Percentiles rank a stretch among this genome's conserved stretches.
Evolutionary conservation across 1,139 yeast genomes (phyloP).

Genomic region (Taiozyma sp.): DNA sequence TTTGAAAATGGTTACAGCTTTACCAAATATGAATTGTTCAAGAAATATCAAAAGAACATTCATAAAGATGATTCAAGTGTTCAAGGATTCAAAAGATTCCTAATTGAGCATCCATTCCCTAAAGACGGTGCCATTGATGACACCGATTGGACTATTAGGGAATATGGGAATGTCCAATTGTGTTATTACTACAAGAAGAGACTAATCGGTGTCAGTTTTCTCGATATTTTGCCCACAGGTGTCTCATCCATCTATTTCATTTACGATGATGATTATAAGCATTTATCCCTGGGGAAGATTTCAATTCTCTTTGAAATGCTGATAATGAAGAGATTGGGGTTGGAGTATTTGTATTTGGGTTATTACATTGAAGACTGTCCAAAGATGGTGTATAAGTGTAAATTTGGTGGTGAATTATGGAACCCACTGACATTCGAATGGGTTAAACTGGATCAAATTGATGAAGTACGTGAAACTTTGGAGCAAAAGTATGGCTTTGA

Average conservation of each 20-base stretch:
- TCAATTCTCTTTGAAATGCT: constrained; percentile 72
- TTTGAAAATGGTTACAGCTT: constrained; percentile 43
- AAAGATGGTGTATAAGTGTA: constrained; percentile 80
- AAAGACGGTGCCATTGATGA: constrained; percentile 20
- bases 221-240: constrained; percentile 74
- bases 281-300: constrained; percentile 71
- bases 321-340: constrained; percentile 32
- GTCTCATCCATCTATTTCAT: constrained; percentile 83
- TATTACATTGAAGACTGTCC: constrained; percentile 73
- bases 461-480: constrained; percentile 9
- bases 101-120: constrained; percentile 66
- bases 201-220: constrained; percentile 71
- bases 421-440: constrained; percentile 48
- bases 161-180: constrained; percentile 61
- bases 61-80: constrained; percentile 51
- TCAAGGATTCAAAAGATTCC: constrained; percentile 53
- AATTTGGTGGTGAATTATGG: constrained; percentile 69
- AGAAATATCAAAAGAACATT: constrained; percentile 61
- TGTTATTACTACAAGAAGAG: constrained; percentile 63
- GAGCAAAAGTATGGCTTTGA: constrained; percentile 11
- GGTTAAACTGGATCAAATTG: constrained; percentile 35
- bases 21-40: constrained; percentile 57
- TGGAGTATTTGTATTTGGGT: constrained; percentile 65
- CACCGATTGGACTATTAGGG: too few species aligned
- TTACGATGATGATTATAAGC: constrained; percentile 80